Base-by-base conservation (phyloP, 202 grass and related monocot species). In the Eragrostis tef region DNA sequence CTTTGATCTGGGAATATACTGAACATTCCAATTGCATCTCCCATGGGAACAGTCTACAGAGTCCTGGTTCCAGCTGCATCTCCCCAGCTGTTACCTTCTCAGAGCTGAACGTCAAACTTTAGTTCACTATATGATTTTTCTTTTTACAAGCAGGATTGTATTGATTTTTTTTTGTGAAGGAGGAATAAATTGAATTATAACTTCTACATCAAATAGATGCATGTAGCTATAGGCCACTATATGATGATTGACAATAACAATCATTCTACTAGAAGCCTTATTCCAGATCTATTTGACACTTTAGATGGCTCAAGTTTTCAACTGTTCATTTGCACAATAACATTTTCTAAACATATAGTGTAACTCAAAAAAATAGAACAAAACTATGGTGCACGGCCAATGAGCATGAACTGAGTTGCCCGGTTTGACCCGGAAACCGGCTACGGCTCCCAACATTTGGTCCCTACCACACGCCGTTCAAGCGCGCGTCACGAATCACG, bases 351-450 rank as follows among this genome's bases (percentile, higher is more conserved):
- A 26, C 59, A 16, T 31, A 31, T 31, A 31, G 29, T 15, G 5
- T 14, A 15, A 45, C 9, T 19, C 9, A 21, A 27, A 20, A 29
- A 43, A 13, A 14, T 14, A 6, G 19, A 11, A 16, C 42, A 50
- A 12, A 62, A 6, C n/a, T 9, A 10, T 0, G 6, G 5, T 19
- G 13, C 29, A 16, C 7, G 22, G 54, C 54, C 54, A 22, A 22
- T 57, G 54, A 57, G 20, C 54, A 57, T 9, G 54, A 67, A 19
- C 36, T 5, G 56, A 63, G 21, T 9, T 75, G 49, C 62, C 24
- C 73, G 3, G 63, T 75, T 84, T 84, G 62, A 76, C 81, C 81
- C 51, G 81, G 36, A 71, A 67, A 68, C 51, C 11, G 81, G 72
- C 11, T 76, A 22, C 25, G 19, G 62, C 54, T 59, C 41, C 81